Evolutionary conservation across 2,329 filamentous ascomycete species (phyloP), one percentile per base, ranked within the genome.

Genomic region (Colletotrichum filicis): DNA sequence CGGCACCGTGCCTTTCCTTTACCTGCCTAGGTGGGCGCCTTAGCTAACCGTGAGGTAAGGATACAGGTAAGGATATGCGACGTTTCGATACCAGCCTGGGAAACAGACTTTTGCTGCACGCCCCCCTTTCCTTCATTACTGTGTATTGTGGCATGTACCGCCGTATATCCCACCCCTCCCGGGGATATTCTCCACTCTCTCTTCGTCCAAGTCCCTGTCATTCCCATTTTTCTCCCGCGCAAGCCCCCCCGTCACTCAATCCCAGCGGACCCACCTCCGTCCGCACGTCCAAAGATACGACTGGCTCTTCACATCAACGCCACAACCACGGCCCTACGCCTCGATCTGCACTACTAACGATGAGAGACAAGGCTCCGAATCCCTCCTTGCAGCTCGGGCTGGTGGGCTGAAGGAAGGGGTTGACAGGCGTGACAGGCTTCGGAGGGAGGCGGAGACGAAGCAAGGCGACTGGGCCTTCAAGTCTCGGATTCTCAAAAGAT

Each of bases 21-120:
- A n/a, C 42, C 42, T 49, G 19, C 16, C 16, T 49, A 49, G 19
- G 42, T 49, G 19, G 19, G 42, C 9, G 19, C 42, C 42, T 49
- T n/a, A 49, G 16, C 42, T 49, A 49, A 49, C 16, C 16, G 42
- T 49, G 42, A 49, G 42, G 42, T 49, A 49, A 49, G 42, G 42
- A 49, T 9, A 49, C 42, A 26, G 12, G 66, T 46, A 63, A 37
- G 59, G 57, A 63, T 35, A 35, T n/a, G 65, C 59, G 69, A 72
- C 65, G 66, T 69, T 69, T 72, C 66, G 69, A 24, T 32, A 22
- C 63, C 63, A 62, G 57, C 49, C 56, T 49, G 35, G 63, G 63
- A 71, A 71, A 68, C 68, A 63, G 62, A 19, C 26, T 49, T n/a
- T 62, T 35, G 16, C 2, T n/a, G 16, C 16, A 55, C 64, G 61